These are phyloP conservation scores for Sporothrix protearum DNA, from an alignment of 2,329 filamentous ascomycete genomes.

Conservation along the genomic window DNA sequence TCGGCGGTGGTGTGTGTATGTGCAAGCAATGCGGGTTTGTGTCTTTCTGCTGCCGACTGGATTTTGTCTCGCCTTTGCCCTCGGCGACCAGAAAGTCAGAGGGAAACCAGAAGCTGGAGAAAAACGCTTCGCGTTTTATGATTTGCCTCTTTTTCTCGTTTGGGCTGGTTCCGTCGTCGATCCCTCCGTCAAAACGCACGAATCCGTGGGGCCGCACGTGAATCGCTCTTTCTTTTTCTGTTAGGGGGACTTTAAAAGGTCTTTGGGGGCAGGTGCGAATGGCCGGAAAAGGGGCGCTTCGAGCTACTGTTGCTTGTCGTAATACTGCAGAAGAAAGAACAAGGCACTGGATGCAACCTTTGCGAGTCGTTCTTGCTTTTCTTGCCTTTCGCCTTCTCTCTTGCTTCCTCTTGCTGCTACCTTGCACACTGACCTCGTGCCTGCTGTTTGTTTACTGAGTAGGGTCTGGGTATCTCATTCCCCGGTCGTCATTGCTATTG, in stretches of 20 bases:
- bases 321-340: neutral
- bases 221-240: neutral
- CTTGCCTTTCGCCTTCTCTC: neutral
- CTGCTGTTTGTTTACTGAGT: neutral
- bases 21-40: neutral
- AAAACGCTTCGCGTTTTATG: neutral
- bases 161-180: slow-evolving; percentile 15
- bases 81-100: neutral
- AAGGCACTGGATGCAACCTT: slow-evolving; percentile 3
- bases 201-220: slow-evolving; percentile 20
- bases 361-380: neutral
- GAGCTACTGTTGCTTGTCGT: neutral
- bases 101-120: neutral
- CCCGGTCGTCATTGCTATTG: neutral
- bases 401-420: neutral
- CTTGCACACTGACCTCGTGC: neutral
- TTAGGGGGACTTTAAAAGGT: neutral
- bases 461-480: neutral
- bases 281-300: slow-evolving; percentile 7
- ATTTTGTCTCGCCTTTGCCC: neutral
- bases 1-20: neutral
- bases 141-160: slow-evolving; percentile 14
- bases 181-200: slow-evolving; percentile 11
- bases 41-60: neutral
- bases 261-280: neutral